Conservation (phyloP, 1,139 yeast species). For the Blastobotrys ciferrii region DNA sequence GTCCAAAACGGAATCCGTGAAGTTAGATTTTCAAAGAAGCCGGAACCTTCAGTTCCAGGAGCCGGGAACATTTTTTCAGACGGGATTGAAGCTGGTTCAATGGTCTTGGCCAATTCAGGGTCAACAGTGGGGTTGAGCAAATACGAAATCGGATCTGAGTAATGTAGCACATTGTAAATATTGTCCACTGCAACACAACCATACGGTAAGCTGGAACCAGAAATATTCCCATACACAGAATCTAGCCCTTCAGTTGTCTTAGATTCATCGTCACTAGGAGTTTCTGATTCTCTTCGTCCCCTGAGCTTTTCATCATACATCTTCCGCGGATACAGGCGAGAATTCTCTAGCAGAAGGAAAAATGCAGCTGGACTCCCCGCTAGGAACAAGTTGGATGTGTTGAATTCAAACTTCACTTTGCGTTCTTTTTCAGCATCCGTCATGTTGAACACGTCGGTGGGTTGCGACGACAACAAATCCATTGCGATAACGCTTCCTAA, state of each 20-base stretch:
- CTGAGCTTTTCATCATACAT: conserved; percentile 17
- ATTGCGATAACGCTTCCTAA: conserved; percentile 83
- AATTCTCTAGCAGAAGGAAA: conserved; percentile 43
- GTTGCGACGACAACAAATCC: conserved; percentile 68
- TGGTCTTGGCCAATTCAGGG: conserved; percentile 28
- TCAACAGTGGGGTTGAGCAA: conserved; percentile 42
- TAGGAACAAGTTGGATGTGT: conserved; percentile 71
- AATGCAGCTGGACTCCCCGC: conserved; percentile 91
- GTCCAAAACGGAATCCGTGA: conserved; percentile 23
- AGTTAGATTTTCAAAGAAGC: conserved; percentile 26
- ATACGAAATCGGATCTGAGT: conserved; percentile 43
- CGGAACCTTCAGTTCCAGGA: conserved; percentile 18
- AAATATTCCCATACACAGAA: background rate
- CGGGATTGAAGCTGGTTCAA: conserved; percentile 33
- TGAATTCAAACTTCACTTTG: conserved; percentile 49
- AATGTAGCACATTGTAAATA: conserved; percentile 41
- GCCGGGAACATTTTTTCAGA: conserved; percentile 27
- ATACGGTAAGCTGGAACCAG: conserved; percentile 25
- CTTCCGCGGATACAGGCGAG: conserved; percentile 31
- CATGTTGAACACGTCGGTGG: conserved; percentile 31
- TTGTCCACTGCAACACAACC: conserved; percentile 43
- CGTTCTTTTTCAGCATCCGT: conserved; percentile 7
- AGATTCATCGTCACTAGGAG: background rate
- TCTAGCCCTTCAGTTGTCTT: background rate
- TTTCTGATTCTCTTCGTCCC: conserved; percentile 2